Conservation (phyloP, 1,139 yeast genomes). For the Debaryomyces coudertii region DNA sequence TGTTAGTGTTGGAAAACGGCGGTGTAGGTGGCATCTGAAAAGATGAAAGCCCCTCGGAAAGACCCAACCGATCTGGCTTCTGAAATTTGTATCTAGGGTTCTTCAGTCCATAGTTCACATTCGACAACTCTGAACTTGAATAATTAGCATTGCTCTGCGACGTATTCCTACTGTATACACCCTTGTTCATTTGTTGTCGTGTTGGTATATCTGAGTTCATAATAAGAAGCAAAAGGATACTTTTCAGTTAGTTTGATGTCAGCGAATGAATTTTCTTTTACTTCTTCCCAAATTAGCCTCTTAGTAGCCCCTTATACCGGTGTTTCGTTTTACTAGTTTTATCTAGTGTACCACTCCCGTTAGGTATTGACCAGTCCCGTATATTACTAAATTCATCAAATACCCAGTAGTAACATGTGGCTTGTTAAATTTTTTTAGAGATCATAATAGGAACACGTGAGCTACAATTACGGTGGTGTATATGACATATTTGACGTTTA, state of each 20-base stretch:
- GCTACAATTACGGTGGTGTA: background rate
- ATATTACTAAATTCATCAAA: background rate
- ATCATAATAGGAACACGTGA: slow-evolving; percentile 1
- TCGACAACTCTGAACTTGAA: slow-evolving; percentile 34
- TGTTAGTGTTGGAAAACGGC: slow-evolving; percentile 36
- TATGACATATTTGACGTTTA: background rate
- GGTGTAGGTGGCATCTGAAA: slow-evolving; percentile 38
- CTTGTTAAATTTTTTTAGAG: slow-evolving; percentile 3
- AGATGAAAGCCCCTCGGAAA: slow-evolving; percentile 7
- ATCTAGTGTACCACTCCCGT: background rate
- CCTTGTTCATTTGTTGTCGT: background rate
- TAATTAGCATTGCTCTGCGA: slow-evolving; percentile 29
- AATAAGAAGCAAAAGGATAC: background rate
- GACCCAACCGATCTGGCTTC: slow-evolving; percentile 1
- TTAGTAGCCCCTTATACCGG: background rate
- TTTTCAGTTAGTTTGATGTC: background rate
- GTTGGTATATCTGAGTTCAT: slow-evolving; percentile 1
- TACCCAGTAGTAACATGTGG: slow-evolving; percentile 3
- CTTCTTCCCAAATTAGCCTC: background rate
- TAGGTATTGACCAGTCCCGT: background rate
- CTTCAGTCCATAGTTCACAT: slow-evolving; percentile 14
- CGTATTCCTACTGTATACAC: slow-evolving; percentile 7
- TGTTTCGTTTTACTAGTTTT: background rate
- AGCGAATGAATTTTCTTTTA: background rate
- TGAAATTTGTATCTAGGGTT: background rate